phyloP scores from a whole-genome alignment of 352 stramenopile species.

The Pythium dissotocum region DNA sequence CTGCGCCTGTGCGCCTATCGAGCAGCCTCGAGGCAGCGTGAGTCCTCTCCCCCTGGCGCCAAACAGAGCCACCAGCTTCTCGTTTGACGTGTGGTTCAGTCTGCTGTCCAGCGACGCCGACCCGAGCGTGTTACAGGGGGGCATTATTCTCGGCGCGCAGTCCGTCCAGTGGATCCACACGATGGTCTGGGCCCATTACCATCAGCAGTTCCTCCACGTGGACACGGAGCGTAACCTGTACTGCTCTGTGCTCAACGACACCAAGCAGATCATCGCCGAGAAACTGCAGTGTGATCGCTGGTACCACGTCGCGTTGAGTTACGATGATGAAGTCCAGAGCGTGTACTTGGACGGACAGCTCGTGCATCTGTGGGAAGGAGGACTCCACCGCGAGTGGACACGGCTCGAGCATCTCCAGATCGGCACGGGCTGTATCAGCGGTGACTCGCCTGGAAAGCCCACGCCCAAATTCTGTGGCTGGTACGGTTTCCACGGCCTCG shows the following conservation, averaged over 20 bases:
- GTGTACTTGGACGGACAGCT: conserved; percentile 68
- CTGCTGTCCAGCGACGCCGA: conserved; percentile 23
- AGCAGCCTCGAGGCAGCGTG: conserved; percentile 13
- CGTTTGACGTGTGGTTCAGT: conserved; percentile 46
- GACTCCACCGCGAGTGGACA: conserved; percentile 42
- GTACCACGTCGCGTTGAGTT: conserved; percentile 68
- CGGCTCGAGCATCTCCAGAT: conserved; percentile 51
- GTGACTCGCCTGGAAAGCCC: conserved; percentile 35
- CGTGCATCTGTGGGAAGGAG: conserved; percentile 33
- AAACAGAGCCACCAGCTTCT: conserved; percentile 28
- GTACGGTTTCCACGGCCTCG: conserved; percentile 67
- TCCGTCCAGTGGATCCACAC: conserved; percentile 31
- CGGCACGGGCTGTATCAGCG: conserved; percentile 60
- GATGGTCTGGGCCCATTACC: conserved; percentile 40
- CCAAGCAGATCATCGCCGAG: conserved; percentile 12
- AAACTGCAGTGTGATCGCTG: conserved; percentile 35
- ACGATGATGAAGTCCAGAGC: conserved; percentile 37
- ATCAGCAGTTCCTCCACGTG: conserved; percentile 44
- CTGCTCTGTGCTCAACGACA: conserved; percentile 43
- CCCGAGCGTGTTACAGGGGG: conserved; percentile 22
- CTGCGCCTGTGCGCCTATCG: conserved; percentile 21
- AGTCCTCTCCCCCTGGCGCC: conserved; percentile 12
- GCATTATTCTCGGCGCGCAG: conserved; percentile 47
- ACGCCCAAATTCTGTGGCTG: conserved; percentile 56
- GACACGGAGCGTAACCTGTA: conserved; percentile 42